Evolutionary conservation across 768 basidiomycete genomes (phyloP), one percentile per base, ranked within the genome.

Genomic region (Hirschioporus abietinus): DNA sequence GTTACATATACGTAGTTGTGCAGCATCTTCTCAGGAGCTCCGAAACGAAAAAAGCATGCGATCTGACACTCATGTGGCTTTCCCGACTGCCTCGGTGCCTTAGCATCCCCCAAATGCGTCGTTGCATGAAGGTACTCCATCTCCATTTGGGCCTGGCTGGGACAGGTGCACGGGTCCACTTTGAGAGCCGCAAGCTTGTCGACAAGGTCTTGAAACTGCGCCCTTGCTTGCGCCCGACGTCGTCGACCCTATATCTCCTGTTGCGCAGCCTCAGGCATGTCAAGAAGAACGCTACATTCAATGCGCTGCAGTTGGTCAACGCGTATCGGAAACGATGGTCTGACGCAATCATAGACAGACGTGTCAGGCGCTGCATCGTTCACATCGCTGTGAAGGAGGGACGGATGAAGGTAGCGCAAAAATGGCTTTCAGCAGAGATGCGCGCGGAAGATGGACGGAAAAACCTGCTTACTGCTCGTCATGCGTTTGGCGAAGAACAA

Each of bases 301-400:
- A 34, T 25, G 89, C 87, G 17, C 75, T 78, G 70, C 77, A 77
- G 36, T 74, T 83, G 34, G 71, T 86, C 26, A 69, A 70, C 58
- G 70, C 73, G 59, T 91, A 88, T 73, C 78, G 78, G 69, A 72
- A 73, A 64, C 78, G 79, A 69, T 92, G 87, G 87, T 90, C 90
- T 1, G 65, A 75, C 23, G 74, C 73, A 26, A 77, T 88, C 6
- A 83, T 83, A 70, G 86, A 89, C 76, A 78, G 81, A 64, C 77
- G 80, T 24, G 89, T 92, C 24, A 81, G 84, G 71, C 83, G 86
- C 66, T 84, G 88, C 58, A 74, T 92, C 64, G 82, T 82, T 6
- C 76, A 74, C 58, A 78, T 89, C 61, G 90, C 89, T 34, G 71
- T 88, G 65, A 89, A 88, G 74, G 85, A 92, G 77, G 84, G 88